Evolutionary conservation across 2,329 filamentous ascomycete genomes (phyloP).

Genomic region (Cryphonectria parasitica): DNA sequence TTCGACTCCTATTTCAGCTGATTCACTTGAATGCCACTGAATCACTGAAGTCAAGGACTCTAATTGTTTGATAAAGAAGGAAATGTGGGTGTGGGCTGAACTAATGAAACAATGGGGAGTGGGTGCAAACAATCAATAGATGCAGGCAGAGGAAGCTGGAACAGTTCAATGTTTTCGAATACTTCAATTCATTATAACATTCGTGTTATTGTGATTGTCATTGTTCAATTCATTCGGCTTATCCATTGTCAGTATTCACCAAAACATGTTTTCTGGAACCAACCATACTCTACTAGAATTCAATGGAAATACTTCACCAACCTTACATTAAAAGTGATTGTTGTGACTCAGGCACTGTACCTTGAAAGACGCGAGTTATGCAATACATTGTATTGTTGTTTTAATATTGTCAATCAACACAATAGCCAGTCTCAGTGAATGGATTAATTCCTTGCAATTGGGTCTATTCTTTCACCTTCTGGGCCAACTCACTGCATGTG

Average conservation of each 20-base stretch:
- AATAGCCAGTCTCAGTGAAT: not conserved
- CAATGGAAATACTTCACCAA: not conserved
- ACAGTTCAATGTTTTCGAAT: not conserved
- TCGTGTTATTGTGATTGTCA: not conserved
- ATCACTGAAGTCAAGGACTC: not conserved
- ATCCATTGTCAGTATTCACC: too few relatives aligned
- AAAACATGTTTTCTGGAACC: too few relatives aligned
- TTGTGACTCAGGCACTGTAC: not conserved
- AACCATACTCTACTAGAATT: not conserved
- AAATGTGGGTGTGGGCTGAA: too few relatives aligned
- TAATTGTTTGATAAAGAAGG: too few relatives aligned
- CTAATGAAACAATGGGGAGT: too few relatives aligned
- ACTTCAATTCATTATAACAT: not conserved
- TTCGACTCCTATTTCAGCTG: conserved; percentile 22
- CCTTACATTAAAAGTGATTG: not conserved
- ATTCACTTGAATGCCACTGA: not conserved
- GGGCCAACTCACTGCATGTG: not conserved
- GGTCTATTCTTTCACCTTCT: not conserved
- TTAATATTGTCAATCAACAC: not conserved
- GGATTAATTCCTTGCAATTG: not conserved
- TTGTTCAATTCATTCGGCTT: too few relatives aligned
- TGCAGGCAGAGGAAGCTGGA: too few relatives aligned
- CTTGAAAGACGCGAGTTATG: not conserved
- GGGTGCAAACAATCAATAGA: too few relatives aligned
- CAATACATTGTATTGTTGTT: not conserved